A percentile compares a stretch with the other conserved stretches of the same genome.
phyloP scores from a whole-genome alignment of 2,329 filamentous ascomycete species.

The Raffaelea ambrosiae region DNA sequence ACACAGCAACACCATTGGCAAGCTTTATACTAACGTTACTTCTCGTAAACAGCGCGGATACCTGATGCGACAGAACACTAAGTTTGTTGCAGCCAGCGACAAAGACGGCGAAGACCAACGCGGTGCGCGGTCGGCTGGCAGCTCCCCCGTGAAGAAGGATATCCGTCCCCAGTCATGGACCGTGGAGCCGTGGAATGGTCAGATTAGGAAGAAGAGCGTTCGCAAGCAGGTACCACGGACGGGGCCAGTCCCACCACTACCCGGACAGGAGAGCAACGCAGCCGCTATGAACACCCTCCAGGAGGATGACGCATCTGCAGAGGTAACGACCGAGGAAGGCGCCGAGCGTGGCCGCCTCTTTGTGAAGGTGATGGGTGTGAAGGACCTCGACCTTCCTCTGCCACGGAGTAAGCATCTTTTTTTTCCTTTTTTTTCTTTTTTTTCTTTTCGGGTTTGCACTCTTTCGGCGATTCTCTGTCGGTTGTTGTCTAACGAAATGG shows the following conservation, averaged over 20 bases:
- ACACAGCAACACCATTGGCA: neutral
- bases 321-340: slow-evolving; percentile 60
- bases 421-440: neutral
- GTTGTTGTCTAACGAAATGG: slow-evolving; percentile 3
- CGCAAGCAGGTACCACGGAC: slow-evolving; percentile 47
- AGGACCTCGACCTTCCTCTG: slow-evolving; percentile 85
- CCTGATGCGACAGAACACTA: slow-evolving; percentile 97
- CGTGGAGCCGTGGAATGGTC: slow-evolving; percentile 92
- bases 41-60: slow-evolving; percentile 81
- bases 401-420: slow-evolving; percentile 63
- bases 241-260: slow-evolving; percentile 71
- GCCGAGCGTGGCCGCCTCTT: slow-evolving; percentile 86
- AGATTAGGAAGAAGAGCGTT: slow-evolving; percentile 56
- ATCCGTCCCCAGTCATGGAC: slow-evolving; percentile 82
- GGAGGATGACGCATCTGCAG: slow-evolving; percentile 56
- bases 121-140: slow-evolving; percentile 52
- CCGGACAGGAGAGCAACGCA: slow-evolving; percentile 78
- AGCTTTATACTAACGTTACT: slow-evolving; percentile 53
- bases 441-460: too few relatives aligned
- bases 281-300: slow-evolving; percentile 54
- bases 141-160: slow-evolving; percentile 64
- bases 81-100: slow-evolving; percentile 87
- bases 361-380: slow-evolving; percentile 97
- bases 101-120: slow-evolving; percentile 51
- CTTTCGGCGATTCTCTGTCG: too few relatives aligned